Conservation (phyloP, 768 basidiomycete species). For the Boletus rufocinnamomeus region DNA sequence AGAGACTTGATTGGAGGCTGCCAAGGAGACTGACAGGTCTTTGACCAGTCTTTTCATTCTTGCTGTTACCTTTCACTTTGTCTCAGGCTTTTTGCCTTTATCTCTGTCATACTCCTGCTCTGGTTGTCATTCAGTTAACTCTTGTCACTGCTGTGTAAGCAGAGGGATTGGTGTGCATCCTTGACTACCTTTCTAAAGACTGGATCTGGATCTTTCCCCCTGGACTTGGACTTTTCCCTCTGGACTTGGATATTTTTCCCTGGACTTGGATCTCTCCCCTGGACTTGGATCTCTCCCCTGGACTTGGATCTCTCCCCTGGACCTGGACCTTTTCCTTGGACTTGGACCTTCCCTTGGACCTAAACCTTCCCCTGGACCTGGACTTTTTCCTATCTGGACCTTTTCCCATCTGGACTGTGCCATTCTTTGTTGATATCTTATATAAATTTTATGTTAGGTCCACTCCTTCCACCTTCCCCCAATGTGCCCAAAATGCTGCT, state of each 20-base stretch:
- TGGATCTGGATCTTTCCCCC: too few relatives aligned
- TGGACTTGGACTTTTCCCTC: too few relatives aligned
- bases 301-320: too few relatives aligned
- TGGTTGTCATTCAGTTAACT: background rate
- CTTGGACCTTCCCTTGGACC: too few relatives aligned
- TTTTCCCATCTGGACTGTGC: background rate
- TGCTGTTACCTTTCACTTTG: background rate
- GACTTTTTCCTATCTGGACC: background rate
- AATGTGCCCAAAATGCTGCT: too few relatives aligned
- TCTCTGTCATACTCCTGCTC: too few relatives aligned
- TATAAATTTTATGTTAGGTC: background rate
- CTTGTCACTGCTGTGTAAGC: background rate
- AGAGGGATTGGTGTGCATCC: background rate
- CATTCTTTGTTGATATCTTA: fast-evolving
- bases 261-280: too few relatives aligned
- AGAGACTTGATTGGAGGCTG: conserved; percentile 3
- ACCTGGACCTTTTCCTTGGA: too few relatives aligned
- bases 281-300: too few relatives aligned
- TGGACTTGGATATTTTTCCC: too few relatives aligned
- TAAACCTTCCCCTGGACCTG: too few relatives aligned
- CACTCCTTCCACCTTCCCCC: too few relatives aligned
- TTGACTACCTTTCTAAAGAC: background rate
- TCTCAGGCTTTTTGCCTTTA: conserved; percentile 3
- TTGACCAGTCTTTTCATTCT: background rate
- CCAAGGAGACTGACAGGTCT: background rate